phyloP scores from a whole-genome alignment of 2,329 filamentous ascomycete genomes.

The Botryotinia narcissicola region DNA sequence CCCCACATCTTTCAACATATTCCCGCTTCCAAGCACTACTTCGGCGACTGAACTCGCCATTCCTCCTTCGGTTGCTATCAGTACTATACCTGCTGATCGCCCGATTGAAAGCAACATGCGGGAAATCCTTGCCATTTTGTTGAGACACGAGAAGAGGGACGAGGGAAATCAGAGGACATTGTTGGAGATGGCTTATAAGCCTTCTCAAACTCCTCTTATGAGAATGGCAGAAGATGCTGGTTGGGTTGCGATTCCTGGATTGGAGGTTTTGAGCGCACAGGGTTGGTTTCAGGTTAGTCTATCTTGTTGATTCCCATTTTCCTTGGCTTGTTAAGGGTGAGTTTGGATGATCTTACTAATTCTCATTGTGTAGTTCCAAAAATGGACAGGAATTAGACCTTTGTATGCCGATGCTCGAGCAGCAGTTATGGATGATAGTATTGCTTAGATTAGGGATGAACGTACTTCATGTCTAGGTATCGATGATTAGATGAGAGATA shows the following conservation, averaged over 20 bases:
- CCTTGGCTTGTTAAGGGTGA: slow-evolving; percentile 16
- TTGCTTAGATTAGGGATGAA: not conserved
- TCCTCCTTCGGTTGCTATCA: slow-evolving; percentile 71
- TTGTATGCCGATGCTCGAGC: slow-evolving; percentile 67
- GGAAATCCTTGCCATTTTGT: slow-evolving; percentile 57
- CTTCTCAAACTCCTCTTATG: slow-evolving; percentile 79
- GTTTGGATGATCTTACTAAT: slow-evolving; percentile 22
- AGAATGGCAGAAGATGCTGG: slow-evolving; percentile 72
- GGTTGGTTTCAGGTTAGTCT: slow-evolving; percentile 76
- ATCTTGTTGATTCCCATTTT: not conserved
- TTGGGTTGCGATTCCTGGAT: slow-evolving; percentile 81
- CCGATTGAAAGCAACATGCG: slow-evolving; percentile 73
- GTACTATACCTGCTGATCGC: slow-evolving; percentile 85
- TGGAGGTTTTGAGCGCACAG: slow-evolving; percentile 88
- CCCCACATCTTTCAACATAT: slow-evolving; percentile 68
- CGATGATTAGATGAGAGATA: not conserved
- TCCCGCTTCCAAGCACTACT: slow-evolving; percentile 54
- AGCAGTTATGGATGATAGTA: slow-evolving; percentile 47
- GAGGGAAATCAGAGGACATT: slow-evolving; percentile 53
- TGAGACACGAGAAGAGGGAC: slow-evolving; percentile 44
- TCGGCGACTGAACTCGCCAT: slow-evolving; percentile 50
- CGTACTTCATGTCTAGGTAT: not conserved
- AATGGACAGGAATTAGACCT: slow-evolving; percentile 80
- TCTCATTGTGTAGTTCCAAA: slow-evolving; percentile 58
- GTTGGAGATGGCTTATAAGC: slow-evolving; percentile 97